Conservation (phyloP, 441 rosid species). For the Gossypium trilobum region DNA sequence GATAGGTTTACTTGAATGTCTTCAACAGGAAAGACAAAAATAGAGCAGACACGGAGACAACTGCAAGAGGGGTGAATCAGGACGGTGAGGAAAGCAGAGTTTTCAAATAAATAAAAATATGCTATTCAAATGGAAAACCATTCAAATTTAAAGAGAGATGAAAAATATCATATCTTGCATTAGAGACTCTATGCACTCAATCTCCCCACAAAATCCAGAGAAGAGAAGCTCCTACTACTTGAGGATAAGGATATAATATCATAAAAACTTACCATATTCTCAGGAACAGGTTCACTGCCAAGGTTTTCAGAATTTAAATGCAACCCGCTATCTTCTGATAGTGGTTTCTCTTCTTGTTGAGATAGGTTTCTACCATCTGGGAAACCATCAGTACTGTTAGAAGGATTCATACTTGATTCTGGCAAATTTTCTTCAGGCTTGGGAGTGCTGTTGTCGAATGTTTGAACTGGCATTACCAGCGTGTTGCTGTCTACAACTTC, state of each 20-base stretch:
- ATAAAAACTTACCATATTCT: slow-evolving; percentile 51
- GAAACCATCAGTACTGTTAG: slow-evolving; percentile 1
- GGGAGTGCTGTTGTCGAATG: slow-evolving; percentile 21
- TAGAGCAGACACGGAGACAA: slow-evolving; percentile 9
- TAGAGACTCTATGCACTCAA: slow-evolving; percentile 10
- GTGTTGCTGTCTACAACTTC: slow-evolving; percentile 26
- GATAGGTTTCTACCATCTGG: slow-evolving; percentile 3
- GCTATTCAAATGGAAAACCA: slow-evolving; percentile 3
- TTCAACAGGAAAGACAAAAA: not conserved
- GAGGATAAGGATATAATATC: slow-evolving; percentile 14
- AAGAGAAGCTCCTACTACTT: slow-evolving; percentile 1
- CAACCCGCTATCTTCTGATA: slow-evolving; percentile 27
- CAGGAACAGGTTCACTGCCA: slow-evolving; percentile 36
- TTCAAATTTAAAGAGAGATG: not conserved
- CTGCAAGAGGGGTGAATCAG: not conserved
- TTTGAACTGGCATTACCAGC: slow-evolving; percentile 24
- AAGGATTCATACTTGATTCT: not conserved
- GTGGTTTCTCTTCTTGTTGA: slow-evolving; percentile 31
- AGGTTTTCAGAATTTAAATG: slow-evolving; percentile 34
- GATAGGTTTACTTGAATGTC: slow-evolving; percentile 15
- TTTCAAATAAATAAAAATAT: not conserved
- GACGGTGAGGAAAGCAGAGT: slow-evolving; percentile 3
- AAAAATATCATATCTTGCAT: slow-evolving; percentile 6
- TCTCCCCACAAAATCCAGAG: not conserved
- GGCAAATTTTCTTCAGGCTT: slow-evolving; percentile 33